These are phyloP conservation scores for Kurtzmaniella quercitrusa DNA, from an alignment of 1,139 yeast genomes.

Conservation along the genomic window DNA sequence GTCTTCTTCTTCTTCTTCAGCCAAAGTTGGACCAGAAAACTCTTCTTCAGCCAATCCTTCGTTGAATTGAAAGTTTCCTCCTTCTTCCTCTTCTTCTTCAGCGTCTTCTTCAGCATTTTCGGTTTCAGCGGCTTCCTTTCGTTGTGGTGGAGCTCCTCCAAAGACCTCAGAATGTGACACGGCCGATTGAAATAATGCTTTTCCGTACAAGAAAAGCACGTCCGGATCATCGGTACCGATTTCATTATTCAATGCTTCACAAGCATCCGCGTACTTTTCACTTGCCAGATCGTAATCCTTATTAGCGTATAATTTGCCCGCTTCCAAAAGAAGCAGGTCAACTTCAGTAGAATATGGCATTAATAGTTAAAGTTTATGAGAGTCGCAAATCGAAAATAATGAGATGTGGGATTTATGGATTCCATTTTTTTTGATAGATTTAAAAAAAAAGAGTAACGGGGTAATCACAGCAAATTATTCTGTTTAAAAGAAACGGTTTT, in stretches of 20 bases:
- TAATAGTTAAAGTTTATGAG: slow-evolving; percentile 1
- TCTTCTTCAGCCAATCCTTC: slow-evolving; percentile 50
- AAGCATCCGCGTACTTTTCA: slow-evolving; percentile 71
- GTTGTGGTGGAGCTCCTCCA: slow-evolving; percentile 44
- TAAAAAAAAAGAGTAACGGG: too few relatives aligned
- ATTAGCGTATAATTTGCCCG: slow-evolving; percentile 57
- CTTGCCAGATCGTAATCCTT: slow-evolving; percentile 68
- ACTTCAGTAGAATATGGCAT: slow-evolving; percentile 29
- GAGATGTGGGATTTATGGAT: background rate
- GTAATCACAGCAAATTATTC: too few relatives aligned
- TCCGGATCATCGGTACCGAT: slow-evolving; percentile 64
- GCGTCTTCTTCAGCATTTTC: slow-evolving; percentile 18
- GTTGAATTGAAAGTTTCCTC: slow-evolving; percentile 51
- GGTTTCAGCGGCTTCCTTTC: slow-evolving; percentile 16
- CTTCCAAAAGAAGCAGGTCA: slow-evolving; percentile 49
- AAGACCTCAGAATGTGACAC: slow-evolving; percentile 75
- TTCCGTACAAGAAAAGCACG: slow-evolving; percentile 71
- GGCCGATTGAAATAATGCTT: slow-evolving; percentile 75
- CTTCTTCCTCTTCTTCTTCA: slow-evolving; percentile 19
- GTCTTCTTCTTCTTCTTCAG: slow-evolving; percentile 21
- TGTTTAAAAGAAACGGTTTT: too few relatives aligned
- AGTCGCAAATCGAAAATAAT: background rate
- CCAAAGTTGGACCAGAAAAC: slow-evolving; percentile 17
- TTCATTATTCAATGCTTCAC: slow-evolving; percentile 50
- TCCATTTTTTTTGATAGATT: too few relatives aligned